A percentile compares a stretch with the other conserved stretches of the same genome.
phyloP scores from a whole-genome alignment of 129 eudicot genomes.

The Rutidosis leptorrhynchoides region DNA sequence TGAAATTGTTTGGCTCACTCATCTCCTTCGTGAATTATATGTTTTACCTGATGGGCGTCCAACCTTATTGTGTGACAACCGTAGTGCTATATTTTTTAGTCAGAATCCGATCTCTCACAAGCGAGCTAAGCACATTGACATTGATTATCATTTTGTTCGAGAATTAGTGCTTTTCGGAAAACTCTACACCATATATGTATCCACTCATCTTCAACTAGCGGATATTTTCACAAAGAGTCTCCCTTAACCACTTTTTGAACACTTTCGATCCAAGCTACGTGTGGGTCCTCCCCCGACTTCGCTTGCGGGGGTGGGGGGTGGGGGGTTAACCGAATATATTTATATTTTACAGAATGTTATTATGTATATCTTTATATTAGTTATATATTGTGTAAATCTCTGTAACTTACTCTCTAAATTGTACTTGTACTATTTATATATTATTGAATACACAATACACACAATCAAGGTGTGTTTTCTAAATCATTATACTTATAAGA shows the following conservation, averaged over 20 bases:
- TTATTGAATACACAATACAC: no score
- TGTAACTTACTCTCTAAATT: no score
- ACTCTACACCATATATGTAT: neutral
- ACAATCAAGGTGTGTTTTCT: no score
- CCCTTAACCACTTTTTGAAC: neutral
- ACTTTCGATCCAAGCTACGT: neutral
- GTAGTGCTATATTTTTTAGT: neutral
- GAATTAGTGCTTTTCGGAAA: neutral
- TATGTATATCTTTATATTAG: no score
- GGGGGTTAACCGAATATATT: neutral
- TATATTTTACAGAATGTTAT: no score
- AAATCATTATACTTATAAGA: no score
- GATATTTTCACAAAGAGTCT: neutral
- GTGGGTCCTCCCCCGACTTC: no score
- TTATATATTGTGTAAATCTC: no score
- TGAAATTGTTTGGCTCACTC: no score
- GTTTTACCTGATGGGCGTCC: neutral
- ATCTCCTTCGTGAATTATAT: neutral
- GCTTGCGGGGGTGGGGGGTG: slow-evolving; percentile 1
- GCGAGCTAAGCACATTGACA: no score
- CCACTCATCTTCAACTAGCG: neutral
- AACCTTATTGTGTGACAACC: neutral
- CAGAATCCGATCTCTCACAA: no score
- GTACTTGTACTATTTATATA: no score
- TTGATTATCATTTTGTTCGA: neutral